phyloP scores from a whole-genome alignment of 352 stramenopile genomes.

The Thalassiosira ordinaria region DNA sequence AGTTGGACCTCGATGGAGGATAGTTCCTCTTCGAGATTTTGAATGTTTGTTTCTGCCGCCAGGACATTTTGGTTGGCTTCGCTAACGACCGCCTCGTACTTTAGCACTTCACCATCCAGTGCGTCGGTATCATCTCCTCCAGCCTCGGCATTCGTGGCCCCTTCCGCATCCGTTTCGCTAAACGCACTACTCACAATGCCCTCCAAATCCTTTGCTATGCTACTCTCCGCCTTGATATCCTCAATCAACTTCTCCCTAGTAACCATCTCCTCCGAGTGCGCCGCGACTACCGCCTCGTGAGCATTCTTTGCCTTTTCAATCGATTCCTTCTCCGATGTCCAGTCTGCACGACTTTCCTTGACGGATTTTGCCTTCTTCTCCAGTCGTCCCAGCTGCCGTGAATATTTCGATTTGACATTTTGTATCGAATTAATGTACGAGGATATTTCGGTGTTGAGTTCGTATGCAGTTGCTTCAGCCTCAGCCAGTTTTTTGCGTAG shows the following conservation, averaged over 20 bases:
- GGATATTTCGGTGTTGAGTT: conserved; percentile 68
- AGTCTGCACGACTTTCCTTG: conserved; percentile 80
- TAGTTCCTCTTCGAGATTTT: conserved; percentile 68
- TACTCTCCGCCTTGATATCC: conserved; percentile 67
- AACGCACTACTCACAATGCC: conserved; percentile 67
- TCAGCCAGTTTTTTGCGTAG: conserved; percentile 65
- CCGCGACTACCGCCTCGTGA: conserved; percentile 73
- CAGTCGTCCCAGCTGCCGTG: conserved; percentile 72
- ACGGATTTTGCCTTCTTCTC: conserved; percentile 78
- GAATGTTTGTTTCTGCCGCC: conserved; percentile 49
- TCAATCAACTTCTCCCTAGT: conserved; percentile 67
- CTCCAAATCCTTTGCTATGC: conserved; percentile 66
- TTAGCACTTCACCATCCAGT: conserved; percentile 71
- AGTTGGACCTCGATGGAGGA: conserved; percentile 56
- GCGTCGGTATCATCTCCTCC: conserved; percentile 26
- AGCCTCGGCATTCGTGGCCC: conserved; percentile 31
- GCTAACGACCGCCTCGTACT: conserved; percentile 71
- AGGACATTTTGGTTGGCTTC: conserved; percentile 73
- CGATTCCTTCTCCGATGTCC: conserved; percentile 67
- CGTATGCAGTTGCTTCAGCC: conserved; percentile 60
- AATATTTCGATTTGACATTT: conserved; percentile 78
- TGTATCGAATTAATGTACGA: conserved; percentile 71
- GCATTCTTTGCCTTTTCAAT: conserved; percentile 67
- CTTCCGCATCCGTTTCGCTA: conserved; percentile 36
- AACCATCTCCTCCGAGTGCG: conserved; percentile 75